Conservation (phyloP, 768 basidiomycete species). For the Vishniacozyma victoriae region DNA sequence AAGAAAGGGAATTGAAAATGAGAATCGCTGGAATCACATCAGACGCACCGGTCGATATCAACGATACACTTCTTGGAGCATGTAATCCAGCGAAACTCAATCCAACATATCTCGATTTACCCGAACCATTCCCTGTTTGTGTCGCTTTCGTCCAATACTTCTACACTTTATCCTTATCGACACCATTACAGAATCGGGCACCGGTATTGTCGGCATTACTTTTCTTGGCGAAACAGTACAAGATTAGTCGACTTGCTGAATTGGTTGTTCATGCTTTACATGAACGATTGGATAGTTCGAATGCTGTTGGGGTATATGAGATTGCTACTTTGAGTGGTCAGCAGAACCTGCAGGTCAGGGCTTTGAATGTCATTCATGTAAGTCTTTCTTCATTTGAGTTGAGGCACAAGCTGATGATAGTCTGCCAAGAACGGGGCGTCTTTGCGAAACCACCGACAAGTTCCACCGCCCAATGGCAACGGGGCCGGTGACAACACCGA, state of each 20-base stretch:
- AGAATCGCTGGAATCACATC: conserved; percentile 8
- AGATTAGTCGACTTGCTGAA: conserved; percentile 64
- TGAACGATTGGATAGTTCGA: conserved; percentile 70
- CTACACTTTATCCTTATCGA: conserved; percentile 77
- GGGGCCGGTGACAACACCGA: not conserved
- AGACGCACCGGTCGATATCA: conserved; percentile 24
- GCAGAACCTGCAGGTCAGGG: conserved; percentile 83
- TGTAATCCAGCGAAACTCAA: conserved; percentile 57
- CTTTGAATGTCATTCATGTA: conserved; percentile 45
- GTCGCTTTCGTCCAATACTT: conserved; percentile 89
- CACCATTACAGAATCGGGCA: conserved; percentile 83
- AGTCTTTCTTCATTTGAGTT: conserved; percentile 1
- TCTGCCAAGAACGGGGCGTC: conserved; percentile 11
- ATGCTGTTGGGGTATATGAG: conserved; percentile 87
- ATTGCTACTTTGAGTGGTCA: conserved; percentile 87
- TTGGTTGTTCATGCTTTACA: conserved; percentile 95
- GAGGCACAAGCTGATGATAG: conserved; percentile 1
- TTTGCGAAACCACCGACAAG: conserved; percentile 16
- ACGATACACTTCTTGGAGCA: conserved; percentile 28
- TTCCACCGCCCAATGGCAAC: conserved; percentile 1
- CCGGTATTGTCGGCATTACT: conserved; percentile 82
- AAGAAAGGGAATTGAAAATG: conserved; percentile 11
- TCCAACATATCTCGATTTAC: conserved; percentile 69
- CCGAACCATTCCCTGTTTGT: conserved; percentile 83
- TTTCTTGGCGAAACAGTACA: conserved; percentile 75